Evolutionary conservation across 768 basidiomycete genomes (phyloP).

Genomic region (Kwoniella botswanensis): DNA sequence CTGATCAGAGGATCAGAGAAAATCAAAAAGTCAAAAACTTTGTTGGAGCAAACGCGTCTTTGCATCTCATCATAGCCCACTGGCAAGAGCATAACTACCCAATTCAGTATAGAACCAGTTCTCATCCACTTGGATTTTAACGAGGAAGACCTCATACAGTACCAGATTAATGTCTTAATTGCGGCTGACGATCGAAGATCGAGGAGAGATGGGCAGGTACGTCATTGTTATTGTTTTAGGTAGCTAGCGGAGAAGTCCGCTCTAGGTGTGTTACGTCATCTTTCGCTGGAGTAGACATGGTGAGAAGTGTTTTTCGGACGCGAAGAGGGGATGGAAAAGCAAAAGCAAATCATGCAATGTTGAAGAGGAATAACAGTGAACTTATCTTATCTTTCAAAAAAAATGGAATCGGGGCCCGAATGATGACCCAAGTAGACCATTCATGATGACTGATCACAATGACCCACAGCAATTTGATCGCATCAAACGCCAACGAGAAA

Average conservation of each 20-base stretch:
- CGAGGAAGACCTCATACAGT: neutral
- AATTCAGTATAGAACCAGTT: neutral
- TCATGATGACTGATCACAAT: too few species aligned
- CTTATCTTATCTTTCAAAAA: too few species aligned
- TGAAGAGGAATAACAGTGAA: too few species aligned
- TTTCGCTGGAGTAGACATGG: too few species aligned
- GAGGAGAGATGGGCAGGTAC: conserved; percentile 7
- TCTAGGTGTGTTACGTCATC: too few species aligned
- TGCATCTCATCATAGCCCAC: neutral
- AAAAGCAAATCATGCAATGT: too few species aligned
- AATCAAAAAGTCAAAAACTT: neutral
- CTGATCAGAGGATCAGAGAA: neutral
- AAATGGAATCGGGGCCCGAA: too few species aligned
- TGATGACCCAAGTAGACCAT: too few species aligned
- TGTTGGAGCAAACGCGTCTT: neutral
- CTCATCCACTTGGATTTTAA: neutral
- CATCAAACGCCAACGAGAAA: neutral
- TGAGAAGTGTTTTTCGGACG: too few species aligned
- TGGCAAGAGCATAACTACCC: neutral
- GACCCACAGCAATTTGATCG: neutral
- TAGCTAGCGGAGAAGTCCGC: too few species aligned
- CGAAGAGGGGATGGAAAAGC: too few species aligned
- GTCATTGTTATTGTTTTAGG: neutral
- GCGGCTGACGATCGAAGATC: conserved; percentile 15
- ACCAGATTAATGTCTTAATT: neutral